Evolutionary conservation across 371 early-diverging fungal genomes (phyloP).

Genomic region (Apophysomyces ossiformis): DNA sequence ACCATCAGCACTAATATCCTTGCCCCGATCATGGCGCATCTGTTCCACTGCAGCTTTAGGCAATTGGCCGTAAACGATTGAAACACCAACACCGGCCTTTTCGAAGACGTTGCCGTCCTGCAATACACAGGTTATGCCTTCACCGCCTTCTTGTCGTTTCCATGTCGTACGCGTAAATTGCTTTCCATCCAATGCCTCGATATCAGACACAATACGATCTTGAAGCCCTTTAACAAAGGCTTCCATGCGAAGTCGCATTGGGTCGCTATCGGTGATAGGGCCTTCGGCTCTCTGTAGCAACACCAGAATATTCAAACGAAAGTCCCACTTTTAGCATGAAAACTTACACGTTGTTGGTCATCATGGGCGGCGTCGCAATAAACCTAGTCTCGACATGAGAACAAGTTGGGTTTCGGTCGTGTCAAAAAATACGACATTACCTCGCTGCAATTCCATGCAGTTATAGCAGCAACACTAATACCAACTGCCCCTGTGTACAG

Average conservation of each 20-base stretch:
- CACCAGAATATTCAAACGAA: not conserved
- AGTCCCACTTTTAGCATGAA: not conserved
- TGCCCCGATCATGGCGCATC: slow-evolving; percentile 73
- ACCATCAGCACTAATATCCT: slow-evolving; percentile 47
- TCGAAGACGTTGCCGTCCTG: slow-evolving; percentile 91
- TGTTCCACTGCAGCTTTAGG: slow-evolving; percentile 73
- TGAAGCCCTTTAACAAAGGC: slow-evolving; percentile 77
- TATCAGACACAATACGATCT: slow-evolving; percentile 58
- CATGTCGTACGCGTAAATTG: slow-evolving; percentile 77
- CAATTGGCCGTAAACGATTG: slow-evolving; percentile 77
- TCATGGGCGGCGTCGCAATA: not conserved
- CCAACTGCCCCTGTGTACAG: not conserved
- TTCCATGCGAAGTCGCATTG: slow-evolving; percentile 87
- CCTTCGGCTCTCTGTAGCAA: slow-evolving; percentile 36
- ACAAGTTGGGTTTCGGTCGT: not conserved
- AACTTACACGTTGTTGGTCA: not conserved
- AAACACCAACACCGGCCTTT: slow-evolving; percentile 92
- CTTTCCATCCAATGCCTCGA: slow-evolving; percentile 63
- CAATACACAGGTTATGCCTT: slow-evolving; percentile 89
- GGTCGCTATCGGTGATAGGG: slow-evolving; percentile 44
- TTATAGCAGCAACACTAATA: not conserved
- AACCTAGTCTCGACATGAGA: not conserved
- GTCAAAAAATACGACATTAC: not conserved
- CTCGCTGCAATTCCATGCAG: not conserved
- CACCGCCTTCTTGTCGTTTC: slow-evolving; percentile 85